These are phyloP conservation scores for Eucalyptus polyanthemos DNA, from an alignment of 345 rosid genomes.

Conservation along the genomic window DNA sequence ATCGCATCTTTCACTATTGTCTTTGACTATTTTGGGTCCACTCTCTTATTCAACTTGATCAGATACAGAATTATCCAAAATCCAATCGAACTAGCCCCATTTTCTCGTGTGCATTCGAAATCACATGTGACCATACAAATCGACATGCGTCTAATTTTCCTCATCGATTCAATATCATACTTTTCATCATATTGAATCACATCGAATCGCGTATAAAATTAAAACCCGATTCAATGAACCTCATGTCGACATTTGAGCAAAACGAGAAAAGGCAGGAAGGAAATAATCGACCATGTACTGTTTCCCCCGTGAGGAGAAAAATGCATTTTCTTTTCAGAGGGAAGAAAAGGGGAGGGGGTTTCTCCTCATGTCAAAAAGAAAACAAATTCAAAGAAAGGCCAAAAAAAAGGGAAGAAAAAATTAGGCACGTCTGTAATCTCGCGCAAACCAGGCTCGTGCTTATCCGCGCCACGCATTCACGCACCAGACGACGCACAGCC, in stretches of 20 bases:
- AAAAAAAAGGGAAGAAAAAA: neutral
- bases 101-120: neutral
- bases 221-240: neutral
- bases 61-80: neutral
- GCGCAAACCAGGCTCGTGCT: neutral
- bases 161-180: neutral
- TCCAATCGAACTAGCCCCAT: neutral
- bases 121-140: neutral
- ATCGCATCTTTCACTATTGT: neutral
- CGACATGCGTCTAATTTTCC: fast-evolving
- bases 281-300: neutral
- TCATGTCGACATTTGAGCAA: fast-evolving
- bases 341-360: neutral
- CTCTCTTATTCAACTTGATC: neutral
- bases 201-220: fast-evolving
- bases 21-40: neutral
- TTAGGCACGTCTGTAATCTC: neutral
- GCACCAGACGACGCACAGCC: neutral
- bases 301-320: neutral
- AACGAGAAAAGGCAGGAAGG: neutral
- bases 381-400: neutral
- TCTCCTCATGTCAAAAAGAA: neutral
- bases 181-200: fast-evolving
- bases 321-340: neutral
- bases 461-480: neutral